Evolutionary conservation across 306 rosid genomes (phyloP).

Genomic region (Trichosanthes cucumerina): DNA sequence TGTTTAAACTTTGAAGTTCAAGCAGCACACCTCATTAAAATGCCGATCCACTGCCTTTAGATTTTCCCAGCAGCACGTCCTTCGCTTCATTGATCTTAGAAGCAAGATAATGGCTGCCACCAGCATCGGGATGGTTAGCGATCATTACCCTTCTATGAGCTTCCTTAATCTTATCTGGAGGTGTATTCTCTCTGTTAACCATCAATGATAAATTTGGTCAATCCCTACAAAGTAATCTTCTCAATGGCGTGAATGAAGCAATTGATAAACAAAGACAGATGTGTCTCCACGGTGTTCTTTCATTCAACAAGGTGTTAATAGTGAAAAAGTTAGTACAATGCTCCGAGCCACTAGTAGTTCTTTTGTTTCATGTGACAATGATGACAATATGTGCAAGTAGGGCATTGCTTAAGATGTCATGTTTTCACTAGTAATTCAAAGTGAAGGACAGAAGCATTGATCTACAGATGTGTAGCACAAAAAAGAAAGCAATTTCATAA

Average conservation of each 20-base stretch:
- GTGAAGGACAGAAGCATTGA: background rate
- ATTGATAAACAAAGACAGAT: background rate
- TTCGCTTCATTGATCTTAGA: slow-evolving; percentile 71
- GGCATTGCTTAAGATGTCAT: background rate
- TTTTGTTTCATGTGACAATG: no score
- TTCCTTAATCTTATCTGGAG: slow-evolving; percentile 58
- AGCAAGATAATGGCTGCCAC: slow-evolving; percentile 75
- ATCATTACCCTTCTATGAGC: slow-evolving; percentile 70
- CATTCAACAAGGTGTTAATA: background rate
- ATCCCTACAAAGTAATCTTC: background rate
- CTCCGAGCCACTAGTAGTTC: background rate
- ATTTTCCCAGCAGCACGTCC: slow-evolving; percentile 52
- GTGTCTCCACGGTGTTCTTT: background rate
- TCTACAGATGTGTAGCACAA: background rate
- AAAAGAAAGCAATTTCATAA: background rate
- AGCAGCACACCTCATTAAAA: slow-evolving; percentile 21
- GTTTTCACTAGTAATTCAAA: background rate
- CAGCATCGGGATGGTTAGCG: slow-evolving; percentile 82
- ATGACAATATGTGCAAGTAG: no score
- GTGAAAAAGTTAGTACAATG: background rate
- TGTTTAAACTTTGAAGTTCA: background rate
- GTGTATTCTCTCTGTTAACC: slow-evolving; percentile 42
- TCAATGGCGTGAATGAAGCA: background rate
- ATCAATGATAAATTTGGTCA: background rate
- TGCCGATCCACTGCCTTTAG: slow-evolving; percentile 49